Base-by-base conservation (phyloP, 2,329 filamentous ascomycete species). In the Beauveria australis region DNA sequence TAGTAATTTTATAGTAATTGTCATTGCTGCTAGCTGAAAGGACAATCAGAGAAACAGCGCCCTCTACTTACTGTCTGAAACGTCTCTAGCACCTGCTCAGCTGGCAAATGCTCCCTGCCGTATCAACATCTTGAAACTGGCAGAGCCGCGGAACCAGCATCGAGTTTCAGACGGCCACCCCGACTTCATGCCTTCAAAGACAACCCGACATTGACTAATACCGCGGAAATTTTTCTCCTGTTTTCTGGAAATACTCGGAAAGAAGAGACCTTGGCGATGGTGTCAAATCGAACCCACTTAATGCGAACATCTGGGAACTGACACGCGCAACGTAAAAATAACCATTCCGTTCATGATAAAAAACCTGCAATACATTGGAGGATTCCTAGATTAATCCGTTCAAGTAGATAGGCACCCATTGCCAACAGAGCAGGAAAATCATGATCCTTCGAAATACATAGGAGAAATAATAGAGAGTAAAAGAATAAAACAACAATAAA, bases 271-370 rank as follows among this genome's bases (percentile, higher is more conserved):
- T 37, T 22, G 30, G 10, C 18, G 22, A 14, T n/a, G 48, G 28
- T 6, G 48, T 16, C 49, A 19, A 16, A 24, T 19, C 14, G n/a
- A 37, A 8, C 30, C 30, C 14, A 4, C 5, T 49, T 18, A 8
- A 49, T 30, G 41, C 33, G 5, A 37, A 24, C 12, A 22, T 7
- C 8, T 43, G 37, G 22, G 19, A 14, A 53, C 4, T 26, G 12
- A 19, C 52, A 28, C 52, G n/a, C 22, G 10, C 24, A 46, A 46
- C 5, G 30, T 37, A 49, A 44, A 53, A 16, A 9, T n/a, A 57
- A 56, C 24, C 40, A 19, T 33, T 47, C 28, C n/a, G 53, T 58
- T 61, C 60, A 61, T 61, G 53, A 40, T 60, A 22, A 60, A 54
- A 60, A 60, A 60, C 58, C 49, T 60, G 58, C 58, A 48, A 5